Evolutionary conservation across 306 rosid species (phyloP), one percentile per base, ranked within the genome.

Genomic region (Prunus mongolica): DNA sequence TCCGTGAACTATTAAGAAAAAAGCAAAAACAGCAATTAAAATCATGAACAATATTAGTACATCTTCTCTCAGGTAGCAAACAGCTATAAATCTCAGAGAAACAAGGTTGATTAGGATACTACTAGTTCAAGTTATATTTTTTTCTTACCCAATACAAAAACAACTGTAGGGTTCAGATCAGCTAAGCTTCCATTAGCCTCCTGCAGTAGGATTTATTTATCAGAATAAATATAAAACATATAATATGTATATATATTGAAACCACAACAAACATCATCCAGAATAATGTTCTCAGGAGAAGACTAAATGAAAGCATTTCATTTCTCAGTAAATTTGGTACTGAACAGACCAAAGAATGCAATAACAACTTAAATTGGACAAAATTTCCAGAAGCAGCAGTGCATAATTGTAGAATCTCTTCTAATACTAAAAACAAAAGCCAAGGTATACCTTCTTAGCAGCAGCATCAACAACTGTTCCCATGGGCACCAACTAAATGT

Each of bases 121-220:
- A 66, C 73, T 55, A 80, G 30, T 50, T 72, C 20, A 2, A 32
- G 8, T 9, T 67, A 50, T 71, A 58, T 56, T 41, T 75, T 63
- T 7, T 44, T 78, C 91, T 87, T 79, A 95, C 99, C 99, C 88
- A 96, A 86, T 67, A 96, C 99, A 88, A 96, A 96, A 79, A 96
- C 90, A 79, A 96, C 90, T 12, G 96, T 91, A 56, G 93, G 93
- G 5, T 89, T 95, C 89, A 87, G 88, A 75, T 78, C 88, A 49
- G 76, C 82, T 69, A 87, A 32, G 79, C 87, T 82, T 82, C 89
- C 84, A 78, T 80, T 82, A 71, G 78, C 80, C 82, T 77, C 89
- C 99, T 95, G 80, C 79, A 78, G 78, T 5, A 65, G 25, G 63
- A 52, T 20, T 14, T 6, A 22, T 50, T 25, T 54, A 57, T 27